Evolutionary conservation across 257 asterid genomes (phyloP).

Genomic region (Fraxinus anomala): DNA sequence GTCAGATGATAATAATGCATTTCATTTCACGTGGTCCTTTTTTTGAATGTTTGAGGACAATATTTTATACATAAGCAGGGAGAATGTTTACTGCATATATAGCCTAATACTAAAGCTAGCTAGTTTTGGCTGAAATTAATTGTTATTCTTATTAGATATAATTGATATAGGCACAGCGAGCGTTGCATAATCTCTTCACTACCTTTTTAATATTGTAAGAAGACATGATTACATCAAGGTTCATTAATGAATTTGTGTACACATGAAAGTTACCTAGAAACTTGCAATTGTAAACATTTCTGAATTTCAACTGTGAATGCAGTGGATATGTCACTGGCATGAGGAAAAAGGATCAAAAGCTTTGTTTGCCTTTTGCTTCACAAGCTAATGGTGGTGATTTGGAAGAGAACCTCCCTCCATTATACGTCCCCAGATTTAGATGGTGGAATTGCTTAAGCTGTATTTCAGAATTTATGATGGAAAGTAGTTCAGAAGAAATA

Average conservation of each 20-base stretch:
- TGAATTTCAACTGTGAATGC: conserved; percentile 36
- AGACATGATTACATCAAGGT: neutral
- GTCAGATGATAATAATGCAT: neutral
- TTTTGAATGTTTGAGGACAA: neutral
- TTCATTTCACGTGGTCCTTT: neutral
- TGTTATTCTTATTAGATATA: conserved; percentile 1
- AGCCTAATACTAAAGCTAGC: neutral
- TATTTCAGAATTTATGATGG: neutral
- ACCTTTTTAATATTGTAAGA: neutral
- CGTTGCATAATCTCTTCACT: neutral
- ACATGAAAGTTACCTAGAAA: neutral
- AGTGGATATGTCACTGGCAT: conserved; percentile 64
- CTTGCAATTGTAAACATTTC: neutral
- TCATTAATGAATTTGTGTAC: neutral
- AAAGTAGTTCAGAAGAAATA: neutral
- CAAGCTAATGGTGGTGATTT: conserved; percentile 23
- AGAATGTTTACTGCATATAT: neutral
- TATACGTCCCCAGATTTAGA: neutral
- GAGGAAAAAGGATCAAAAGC: conserved; percentile 48
- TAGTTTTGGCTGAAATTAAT: neutral
- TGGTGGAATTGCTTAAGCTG: neutral
- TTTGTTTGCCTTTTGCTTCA: conserved; percentile 47
- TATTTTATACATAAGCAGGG: neutral
- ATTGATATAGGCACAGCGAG: neutral
- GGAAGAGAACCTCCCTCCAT: conserved; percentile 31